Percentiles rank a stretch among this genome's conserved stretches.
These are phyloP conservation scores for Taxillus chinensis DNA, from an alignment of 164 flowering plant species.

Conservation along the genomic window DNA sequence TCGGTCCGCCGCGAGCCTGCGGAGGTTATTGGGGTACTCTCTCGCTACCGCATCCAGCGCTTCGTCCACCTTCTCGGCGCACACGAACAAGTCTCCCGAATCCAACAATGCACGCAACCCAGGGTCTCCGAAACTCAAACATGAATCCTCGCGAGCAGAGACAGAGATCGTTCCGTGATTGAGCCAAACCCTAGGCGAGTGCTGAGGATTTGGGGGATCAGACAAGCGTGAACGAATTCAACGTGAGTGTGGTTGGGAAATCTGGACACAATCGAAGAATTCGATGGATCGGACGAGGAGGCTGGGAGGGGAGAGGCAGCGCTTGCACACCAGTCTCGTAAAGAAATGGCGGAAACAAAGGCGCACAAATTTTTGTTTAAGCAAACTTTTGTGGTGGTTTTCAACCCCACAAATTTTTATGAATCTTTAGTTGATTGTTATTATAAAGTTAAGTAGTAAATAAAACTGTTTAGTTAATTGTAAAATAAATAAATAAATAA, in stretches of 20 bases:
- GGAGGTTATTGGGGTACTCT: not conserved
- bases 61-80: not conserved
- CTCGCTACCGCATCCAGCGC: not conserved
- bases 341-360: no score
- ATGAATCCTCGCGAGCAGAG: not conserved
- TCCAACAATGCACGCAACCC: not conserved
- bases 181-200: not conserved
- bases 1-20: not conserved
- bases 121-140: no score
- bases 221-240: not conserved
- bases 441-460: no score
- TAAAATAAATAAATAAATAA: no score
- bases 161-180: not conserved
- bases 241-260: not conserved
- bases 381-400: no score
- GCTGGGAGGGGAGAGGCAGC: not conserved
- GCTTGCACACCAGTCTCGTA: slow-evolving; percentile 3
- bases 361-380: no score
- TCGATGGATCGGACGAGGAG: not conserved
- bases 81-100: not conserved
- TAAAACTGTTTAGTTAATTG: no score
- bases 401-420: no score
- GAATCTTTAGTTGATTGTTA: no score
- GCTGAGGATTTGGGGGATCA: not conserved
- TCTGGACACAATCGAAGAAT: not conserved